Evolutionary conservation across 1,284 basidiomycete species (phyloP), one percentile per base, ranked within the genome.

Genomic region (Trichosporon sp.): DNA sequence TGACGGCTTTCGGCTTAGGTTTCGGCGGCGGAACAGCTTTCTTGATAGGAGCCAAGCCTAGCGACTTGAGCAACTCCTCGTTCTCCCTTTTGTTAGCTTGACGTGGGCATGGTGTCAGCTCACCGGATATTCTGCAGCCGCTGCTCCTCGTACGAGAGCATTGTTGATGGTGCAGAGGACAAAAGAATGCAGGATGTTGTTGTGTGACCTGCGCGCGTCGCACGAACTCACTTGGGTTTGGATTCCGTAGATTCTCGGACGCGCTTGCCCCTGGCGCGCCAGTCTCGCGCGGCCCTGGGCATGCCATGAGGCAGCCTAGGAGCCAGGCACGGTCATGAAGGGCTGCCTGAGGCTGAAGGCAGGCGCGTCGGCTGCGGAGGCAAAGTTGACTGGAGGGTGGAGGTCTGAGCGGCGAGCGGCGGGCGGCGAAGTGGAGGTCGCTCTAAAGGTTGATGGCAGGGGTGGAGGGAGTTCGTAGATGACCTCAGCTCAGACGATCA

Each of bases 41-140:
- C 4, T 32, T 34, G 2, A 37, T 27, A 13, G 29, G 37, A 10
- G 46, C 49, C 6, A 76, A 68, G 23, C 75, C 75, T 10, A 77
- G 70, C 1, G 70, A 73, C 11, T 69, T 63, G 13, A 77, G 70
- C 6, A 77, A 64, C 1, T 68, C 72, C 61, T 73, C 69, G 58
- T 77, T 77, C 56, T 73, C 74, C 27, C 74, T 75, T 32, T 3
- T 16, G 33, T 58, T 54, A 23, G 52, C 37, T 19, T 4, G 7
- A 1, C 7, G 9, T 16, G 4, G 16, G 11, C 33, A 3, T 0
- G 23, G 14, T 29, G 49, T 3, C n/a, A 2, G 62, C 70, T 33
- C 27, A 74, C 74, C 59, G 65, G 56, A 77, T 77, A 56, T 74
- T 75, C 62, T 71, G 68, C 1, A 69, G 52, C 0, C 69, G 63